Base-by-base conservation (phyloP, 2,329 filamentous ascomycete species). In the Hypoxylon sp. region DNA sequence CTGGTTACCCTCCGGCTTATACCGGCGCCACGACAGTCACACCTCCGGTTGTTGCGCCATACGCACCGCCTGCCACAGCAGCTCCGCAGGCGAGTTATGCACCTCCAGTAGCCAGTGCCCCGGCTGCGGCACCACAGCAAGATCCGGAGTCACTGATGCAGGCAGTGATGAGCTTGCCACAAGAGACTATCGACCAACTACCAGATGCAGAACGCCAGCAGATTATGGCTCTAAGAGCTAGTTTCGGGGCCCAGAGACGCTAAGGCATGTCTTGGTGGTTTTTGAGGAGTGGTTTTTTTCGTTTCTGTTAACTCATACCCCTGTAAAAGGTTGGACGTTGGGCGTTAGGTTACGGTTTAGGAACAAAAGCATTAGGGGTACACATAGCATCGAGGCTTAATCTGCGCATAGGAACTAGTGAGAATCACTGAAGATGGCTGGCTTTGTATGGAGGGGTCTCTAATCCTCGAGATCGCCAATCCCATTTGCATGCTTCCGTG, bases 161-260 rank as follows among this genome's bases (percentile, higher is more conserved):
- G 70, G 92, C 94, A 74, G 92, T 98, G 52, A 85, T 98, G 83
- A 88, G 87, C 59, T 89, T 98, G 82, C 88, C 93, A 2, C 91
- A 93, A 75, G 87, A 92, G 65, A 89, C 93, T 62, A 94, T 98
- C 73, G 91, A 95, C 77, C 87, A 89, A 75, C 83, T 98, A 53
- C 89, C 92, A 5, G 91, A 93, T 39, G 87, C 88, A 19, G 91
- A 96, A 75, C 86, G 92, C 59, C 87, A 88, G 67, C 93, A 98
- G 79, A 91, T 98, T 61, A 87, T 97, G 82, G 85, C 90, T 39
- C 82, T 98, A 62, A 86, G 93, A 60, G 89, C 91, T 71, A 86
- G 87, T 61, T 85, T 93, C 73, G 83, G 84, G 66, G 76, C 74
- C 15, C 81, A 83, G 66, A 77, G 79, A 72, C 79, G 71, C 58